These are phyloP conservation scores for Carex parvula DNA, from an alignment of 176 grass and related monocot genomes.

Conservation along the genomic window DNA sequence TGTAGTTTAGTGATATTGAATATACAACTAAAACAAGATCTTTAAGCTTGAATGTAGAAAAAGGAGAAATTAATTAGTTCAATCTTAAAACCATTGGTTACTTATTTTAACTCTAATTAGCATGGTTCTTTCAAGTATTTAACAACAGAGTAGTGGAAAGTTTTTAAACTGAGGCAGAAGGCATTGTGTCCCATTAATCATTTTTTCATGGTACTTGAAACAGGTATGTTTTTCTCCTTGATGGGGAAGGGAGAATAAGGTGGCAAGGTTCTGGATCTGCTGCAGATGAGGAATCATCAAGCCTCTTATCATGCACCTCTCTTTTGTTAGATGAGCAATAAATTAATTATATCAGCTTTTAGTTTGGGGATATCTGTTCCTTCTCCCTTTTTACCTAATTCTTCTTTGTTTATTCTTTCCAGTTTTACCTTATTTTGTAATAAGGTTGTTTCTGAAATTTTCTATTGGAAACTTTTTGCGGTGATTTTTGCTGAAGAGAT, in stretches of 20 bases:
- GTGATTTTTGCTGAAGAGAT: neutral
- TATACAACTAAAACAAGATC: neutral
- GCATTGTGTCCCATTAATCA: neutral
- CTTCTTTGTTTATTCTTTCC: neutral
- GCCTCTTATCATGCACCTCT: conserved; percentile 44
- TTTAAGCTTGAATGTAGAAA: neutral
- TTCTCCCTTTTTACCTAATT: neutral
- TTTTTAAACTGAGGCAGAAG: too few relatives aligned
- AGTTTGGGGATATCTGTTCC: neutral
- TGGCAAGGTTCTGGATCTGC: conserved; percentile 91
- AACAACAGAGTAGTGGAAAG: too few relatives aligned
- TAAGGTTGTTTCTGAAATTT: conserved; percentile 3
- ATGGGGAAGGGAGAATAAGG: conserved; percentile 67
- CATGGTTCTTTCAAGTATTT: too few relatives aligned
- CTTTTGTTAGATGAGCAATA: conserved; percentile 67
- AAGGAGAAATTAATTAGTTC: neutral
- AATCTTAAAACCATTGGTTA: neutral
- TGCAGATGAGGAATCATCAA: conserved; percentile 61
- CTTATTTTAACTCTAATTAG: neutral
- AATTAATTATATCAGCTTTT: conserved; percentile 14
- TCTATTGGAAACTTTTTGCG: neutral
- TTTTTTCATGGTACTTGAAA: neutral
- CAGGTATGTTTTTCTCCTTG: conserved; percentile 86
- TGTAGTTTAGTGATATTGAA: neutral
- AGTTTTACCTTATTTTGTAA: neutral